phyloP scores from a whole-genome alignment of 306 rosid species.

The Phaseolus lunatus region DNA sequence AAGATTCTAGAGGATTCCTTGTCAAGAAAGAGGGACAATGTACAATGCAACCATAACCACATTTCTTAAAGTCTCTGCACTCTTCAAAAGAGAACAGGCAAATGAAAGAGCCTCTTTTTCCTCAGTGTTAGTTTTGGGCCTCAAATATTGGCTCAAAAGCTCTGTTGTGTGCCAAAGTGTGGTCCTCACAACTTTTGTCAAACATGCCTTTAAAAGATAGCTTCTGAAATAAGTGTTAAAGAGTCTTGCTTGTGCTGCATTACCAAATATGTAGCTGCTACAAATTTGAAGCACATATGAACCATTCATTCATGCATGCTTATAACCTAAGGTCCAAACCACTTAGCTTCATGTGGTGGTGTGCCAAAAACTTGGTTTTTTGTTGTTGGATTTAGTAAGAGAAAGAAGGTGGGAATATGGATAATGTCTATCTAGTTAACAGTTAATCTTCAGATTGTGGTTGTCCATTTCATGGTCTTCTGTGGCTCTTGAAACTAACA shows the following conservation, averaged over 20 bases:
- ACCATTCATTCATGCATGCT: conserved; percentile 1
- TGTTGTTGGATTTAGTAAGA: conserved; percentile 1
- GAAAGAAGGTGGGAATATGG: not conserved
- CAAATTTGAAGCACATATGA: conserved; percentile 34
- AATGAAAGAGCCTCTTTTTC: conserved; percentile 37
- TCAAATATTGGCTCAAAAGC: conserved; percentile 38
- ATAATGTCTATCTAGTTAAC: conserved; percentile 39
- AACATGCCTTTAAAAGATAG: conserved; percentile 38
- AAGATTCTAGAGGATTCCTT: conserved; percentile 29
- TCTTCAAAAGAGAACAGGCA: conserved; percentile 31
- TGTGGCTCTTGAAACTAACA: not conserved
- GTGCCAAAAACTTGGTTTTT: conserved; percentile 8
- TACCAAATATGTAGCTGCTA: conserved; percentile 33
- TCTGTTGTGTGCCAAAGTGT: conserved; percentile 42
- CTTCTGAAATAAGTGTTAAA: not conserved
- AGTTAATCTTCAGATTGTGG: conserved; percentile 43
- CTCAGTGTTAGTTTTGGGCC: conserved; percentile 41
- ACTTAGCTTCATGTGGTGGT: conserved; percentile 30
- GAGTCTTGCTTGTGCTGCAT: conserved; percentile 42
- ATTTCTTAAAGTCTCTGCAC: conserved; percentile 43
- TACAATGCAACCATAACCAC: conserved; percentile 42
- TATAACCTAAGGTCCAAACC: conserved; percentile 29
- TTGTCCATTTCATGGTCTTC: conserved; percentile 47
- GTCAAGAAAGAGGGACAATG: conserved; percentile 32
- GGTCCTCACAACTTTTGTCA: conserved; percentile 51